These are phyloP conservation scores for Orbilia oligospora DNA, from an alignment of 2,329 filamentous ascomycete genomes.

Conservation along the genomic window DNA sequence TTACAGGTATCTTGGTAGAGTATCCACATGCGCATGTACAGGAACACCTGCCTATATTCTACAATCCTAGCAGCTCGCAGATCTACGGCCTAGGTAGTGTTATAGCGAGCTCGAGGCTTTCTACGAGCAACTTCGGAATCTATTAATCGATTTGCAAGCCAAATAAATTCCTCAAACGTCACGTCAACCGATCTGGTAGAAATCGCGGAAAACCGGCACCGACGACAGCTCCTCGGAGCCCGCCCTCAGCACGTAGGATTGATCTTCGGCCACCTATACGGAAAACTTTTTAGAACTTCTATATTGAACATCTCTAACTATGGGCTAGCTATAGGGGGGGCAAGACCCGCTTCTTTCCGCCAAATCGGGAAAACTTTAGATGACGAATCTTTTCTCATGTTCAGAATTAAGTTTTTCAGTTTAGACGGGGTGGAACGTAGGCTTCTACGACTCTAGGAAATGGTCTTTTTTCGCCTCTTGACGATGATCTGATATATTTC, in stretches of 20 bases:
- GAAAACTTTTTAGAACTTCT: neutral
- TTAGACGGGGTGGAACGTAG: neutral
- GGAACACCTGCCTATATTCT: constrained; percentile 12
- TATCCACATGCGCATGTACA: neutral
- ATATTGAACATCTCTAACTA: neutral
- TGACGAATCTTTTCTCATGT: constrained; percentile 17
- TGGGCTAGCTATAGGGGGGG: neutral
- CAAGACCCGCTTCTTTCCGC: constrained; percentile 12
- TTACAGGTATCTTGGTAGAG: neutral
- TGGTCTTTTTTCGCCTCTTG: neutral
- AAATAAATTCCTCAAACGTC: neutral
- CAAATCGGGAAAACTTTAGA: constrained; percentile 7
- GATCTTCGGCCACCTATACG: constrained; percentile 31
- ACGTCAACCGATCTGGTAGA: neutral
- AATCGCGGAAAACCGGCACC: constrained; percentile 46
- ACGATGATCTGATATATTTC: constrained; percentile 32
- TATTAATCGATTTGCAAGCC: neutral
- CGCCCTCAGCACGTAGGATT: constrained; percentile 13
- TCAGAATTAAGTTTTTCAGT: neutral
- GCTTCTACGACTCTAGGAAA: neutral
- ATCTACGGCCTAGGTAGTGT: neutral
- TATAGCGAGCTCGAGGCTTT: neutral
- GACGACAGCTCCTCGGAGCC: constrained; percentile 5
- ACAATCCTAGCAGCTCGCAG: neutral
- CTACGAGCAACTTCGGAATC: neutral